Conservation (phyloP, 2,329 filamentous ascomycete genomes). For the Colletotrichum gigasporum region DNA sequence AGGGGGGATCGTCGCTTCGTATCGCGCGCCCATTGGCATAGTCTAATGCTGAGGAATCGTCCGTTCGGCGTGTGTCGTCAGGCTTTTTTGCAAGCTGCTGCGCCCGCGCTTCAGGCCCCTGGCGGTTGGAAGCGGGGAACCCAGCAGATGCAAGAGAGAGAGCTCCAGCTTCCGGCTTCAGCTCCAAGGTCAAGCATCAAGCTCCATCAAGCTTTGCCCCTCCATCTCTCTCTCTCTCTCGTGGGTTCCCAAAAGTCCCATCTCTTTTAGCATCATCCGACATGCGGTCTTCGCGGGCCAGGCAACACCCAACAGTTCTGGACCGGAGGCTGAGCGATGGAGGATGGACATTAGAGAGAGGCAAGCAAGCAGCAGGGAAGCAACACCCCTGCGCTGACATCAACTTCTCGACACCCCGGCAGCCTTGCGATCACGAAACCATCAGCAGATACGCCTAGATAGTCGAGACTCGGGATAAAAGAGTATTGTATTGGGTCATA, state of each 20-base stretch:
- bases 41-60: background rate
- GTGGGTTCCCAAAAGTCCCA: no score
- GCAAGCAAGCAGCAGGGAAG: no score
- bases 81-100: slow-evolving; percentile 1
- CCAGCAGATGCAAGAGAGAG: no score
- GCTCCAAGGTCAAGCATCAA: no score
- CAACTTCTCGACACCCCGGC: background rate
- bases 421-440: slow-evolving; percentile 20
- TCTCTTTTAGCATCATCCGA: background rate
- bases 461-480: no score
- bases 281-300: background rate
- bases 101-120: slow-evolving; percentile 7
- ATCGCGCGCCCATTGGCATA: background rate
- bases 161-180: no score
- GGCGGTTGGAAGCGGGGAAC: slow-evolving; percentile 27
- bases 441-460: slow-evolving; percentile 22
- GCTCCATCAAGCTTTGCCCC: no score
- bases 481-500: no score
- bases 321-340: no score
- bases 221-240: no score
- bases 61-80: background rate
- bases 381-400: slow-evolving; percentile 13
- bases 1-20: slow-evolving; percentile 1
- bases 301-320: slow-evolving; percentile 19
- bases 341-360: background rate